Evolutionary conservation across 2,329 filamentous ascomycete species (phyloP).

Genomic region (Hawksworthiomyces lignivorus): DNA sequence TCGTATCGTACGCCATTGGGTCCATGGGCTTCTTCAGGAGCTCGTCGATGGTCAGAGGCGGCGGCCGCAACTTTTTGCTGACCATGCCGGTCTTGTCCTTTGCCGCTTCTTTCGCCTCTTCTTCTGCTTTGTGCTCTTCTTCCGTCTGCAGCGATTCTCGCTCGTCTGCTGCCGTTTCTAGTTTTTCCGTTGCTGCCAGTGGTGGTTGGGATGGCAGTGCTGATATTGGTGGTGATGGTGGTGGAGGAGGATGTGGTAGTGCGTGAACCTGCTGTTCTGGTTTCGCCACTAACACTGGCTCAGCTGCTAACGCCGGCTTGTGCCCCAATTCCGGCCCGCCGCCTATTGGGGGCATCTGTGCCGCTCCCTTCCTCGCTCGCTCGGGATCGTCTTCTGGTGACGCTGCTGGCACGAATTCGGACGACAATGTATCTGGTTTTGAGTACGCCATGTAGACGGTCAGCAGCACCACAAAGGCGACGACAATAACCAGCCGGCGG

Average conservation of each 20-base stretch:
- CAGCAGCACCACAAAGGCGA: neutral
- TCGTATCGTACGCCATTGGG: slow-evolving; percentile 26
- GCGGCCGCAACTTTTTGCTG: neutral
- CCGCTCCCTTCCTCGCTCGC: too few relatives aligned
- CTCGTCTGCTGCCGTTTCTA: neutral
- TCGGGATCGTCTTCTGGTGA: slow-evolving; percentile 3
- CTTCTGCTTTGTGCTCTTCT: neutral
- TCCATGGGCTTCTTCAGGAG: slow-evolving; percentile 3
- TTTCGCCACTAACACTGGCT: too few relatives aligned
- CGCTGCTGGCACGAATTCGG: slow-evolving; percentile 2
- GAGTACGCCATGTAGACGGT: slow-evolving; percentile 6
- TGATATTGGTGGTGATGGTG: too few relatives aligned
- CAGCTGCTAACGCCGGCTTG: too few relatives aligned
- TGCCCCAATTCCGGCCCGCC: too few relatives aligned
- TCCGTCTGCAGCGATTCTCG: neutral
- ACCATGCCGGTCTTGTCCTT: neutral
- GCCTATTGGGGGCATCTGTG: too few relatives aligned
- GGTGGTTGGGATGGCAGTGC: too few relatives aligned
- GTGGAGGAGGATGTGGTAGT: too few relatives aligned
- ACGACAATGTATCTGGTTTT: neutral
- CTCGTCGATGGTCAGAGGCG: too few relatives aligned
- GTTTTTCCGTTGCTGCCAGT: too few relatives aligned
- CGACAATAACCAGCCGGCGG: slow-evolving; percentile 7
- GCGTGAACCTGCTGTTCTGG: too few relatives aligned
- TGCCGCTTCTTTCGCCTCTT: neutral